phyloP scores from a whole-genome alignment of 257 asterid genomes.

The Lycium barbarum region DNA sequence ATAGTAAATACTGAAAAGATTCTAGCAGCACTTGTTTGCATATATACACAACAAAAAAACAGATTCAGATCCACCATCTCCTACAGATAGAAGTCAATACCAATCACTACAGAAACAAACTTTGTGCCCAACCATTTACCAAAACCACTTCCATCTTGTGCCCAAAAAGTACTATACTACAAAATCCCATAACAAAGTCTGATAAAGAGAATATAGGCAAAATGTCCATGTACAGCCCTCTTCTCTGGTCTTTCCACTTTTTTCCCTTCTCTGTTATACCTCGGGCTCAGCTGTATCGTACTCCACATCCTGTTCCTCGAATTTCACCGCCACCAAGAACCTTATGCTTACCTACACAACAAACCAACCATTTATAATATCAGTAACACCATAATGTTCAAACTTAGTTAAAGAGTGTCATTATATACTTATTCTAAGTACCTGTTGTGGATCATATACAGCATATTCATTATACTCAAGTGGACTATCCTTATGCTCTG shows the following conservation, averaged over 20 bases:
- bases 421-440: constrained; percentile 3
- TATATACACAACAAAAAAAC: not conserved
- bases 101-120: not conserved
- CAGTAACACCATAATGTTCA: not conserved
- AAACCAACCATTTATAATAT: no score
- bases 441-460: constrained; percentile 79
- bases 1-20: no score
- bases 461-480: constrained; percentile 89
- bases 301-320: constrained; percentile 70
- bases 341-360: constrained; percentile 54
- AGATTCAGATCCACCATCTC: not conserved
- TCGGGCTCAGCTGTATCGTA: constrained; percentile 43
- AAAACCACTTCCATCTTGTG: not conserved
- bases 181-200: constrained; percentile 9
- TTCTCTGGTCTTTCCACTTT: not conserved
- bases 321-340: constrained; percentile 80
- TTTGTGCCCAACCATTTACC: not conserved
- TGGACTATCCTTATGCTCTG: constrained; percentile 64
- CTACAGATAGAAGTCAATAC: not conserved
- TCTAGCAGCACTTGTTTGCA: not conserved
- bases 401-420: not conserved
- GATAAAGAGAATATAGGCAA: not conserved
- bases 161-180: constrained; percentile 14
- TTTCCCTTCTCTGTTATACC: not conserved
- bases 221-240: constrained; percentile 32